Base-by-base conservation (phyloP, 2,329 filamentous ascomycete genomes). In the Oidium heveae region DNA sequence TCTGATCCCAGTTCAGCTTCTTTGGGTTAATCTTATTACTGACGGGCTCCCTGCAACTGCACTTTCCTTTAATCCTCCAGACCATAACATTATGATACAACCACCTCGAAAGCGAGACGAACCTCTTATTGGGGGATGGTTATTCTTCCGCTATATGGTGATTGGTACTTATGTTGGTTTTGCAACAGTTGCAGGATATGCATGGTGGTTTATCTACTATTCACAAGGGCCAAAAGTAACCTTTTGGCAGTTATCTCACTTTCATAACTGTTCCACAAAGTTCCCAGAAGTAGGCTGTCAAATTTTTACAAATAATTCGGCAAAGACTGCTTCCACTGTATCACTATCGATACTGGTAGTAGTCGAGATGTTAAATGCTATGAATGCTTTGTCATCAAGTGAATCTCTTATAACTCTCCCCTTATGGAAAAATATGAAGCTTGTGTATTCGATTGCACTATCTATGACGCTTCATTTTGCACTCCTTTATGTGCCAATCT, bases 151-250 rank as follows among this genome's bases (percentile, higher is more conserved):
- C 54, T 98, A 98, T 69, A 80, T 98, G 73, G 81, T 96, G 52
- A 91, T 98, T 62, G 91, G 91, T 58, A 86, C 80, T 9, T 98
- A 98, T 60, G 91, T 98, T 56, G 91, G 91, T 65, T 74, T 86
- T 43, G 91, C 91, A 54, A 98, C 91, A 3, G 93, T 98, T 20
- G 87, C 83, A 64, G 91, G 93, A 49, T 98, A 98, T 66, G 89
- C 86, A n/a, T 98, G 91, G 91, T 98, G 87, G 86, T 98, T 96
- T 74, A 88, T 98, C 83, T 94, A 84, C 73, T 89, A 96, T 71
- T 70, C 80, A 9, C 79, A 81, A 60, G 91, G 91, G 0, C 91
- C 91, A 24, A 85, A 94, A 67, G 94, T 98, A 68, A 80, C 74
- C 58, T 94, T 96, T 71, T 83, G 76, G 67, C 86, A 98, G 66